Percentiles rank a stretch among this genome's conserved stretches.
phyloP scores from a whole-genome alignment of 2,329 filamentous ascomycete species.

The Fusarium sp. region DNA sequence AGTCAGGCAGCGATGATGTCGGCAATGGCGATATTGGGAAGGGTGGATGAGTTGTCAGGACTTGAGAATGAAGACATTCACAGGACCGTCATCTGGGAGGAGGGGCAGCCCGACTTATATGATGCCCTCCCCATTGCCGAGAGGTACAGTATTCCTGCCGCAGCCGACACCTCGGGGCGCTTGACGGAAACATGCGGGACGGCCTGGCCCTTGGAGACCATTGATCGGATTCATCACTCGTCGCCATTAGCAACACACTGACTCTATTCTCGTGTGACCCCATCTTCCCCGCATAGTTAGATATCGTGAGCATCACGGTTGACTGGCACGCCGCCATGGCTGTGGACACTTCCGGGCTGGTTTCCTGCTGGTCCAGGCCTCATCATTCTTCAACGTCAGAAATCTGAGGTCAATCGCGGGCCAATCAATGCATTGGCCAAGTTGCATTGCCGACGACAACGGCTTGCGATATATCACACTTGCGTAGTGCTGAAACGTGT shows the following conservation, averaged over 20 bases:
- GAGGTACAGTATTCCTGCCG: conserved; percentile 45
- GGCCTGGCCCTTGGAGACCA: conserved; percentile 30
- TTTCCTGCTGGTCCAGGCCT: conserved; percentile 15
- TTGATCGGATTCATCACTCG: conserved; percentile 35
- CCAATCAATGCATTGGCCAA: conserved; percentile 21
- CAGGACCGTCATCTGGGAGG: conserved; percentile 13
- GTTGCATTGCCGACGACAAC: conserved; percentile 29
- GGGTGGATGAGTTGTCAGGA: conserved; percentile 27
- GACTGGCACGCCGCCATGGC: conserved; percentile 28
- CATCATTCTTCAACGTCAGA: conserved; percentile 14
- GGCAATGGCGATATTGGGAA: conserved; percentile 32
- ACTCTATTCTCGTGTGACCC: conserved; percentile 45
- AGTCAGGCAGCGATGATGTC: conserved; percentile 40
- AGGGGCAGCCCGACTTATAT: conserved; percentile 41
- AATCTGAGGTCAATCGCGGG: conserved; percentile 22
- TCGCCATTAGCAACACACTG: conserved; percentile 32
- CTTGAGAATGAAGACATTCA: conserved; percentile 21
- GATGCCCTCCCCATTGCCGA: conserved; percentile 46
- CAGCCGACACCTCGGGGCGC: conserved; percentile 45
- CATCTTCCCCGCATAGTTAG: conserved; percentile 44
- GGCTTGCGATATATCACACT: conserved; percentile 29
- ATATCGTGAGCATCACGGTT: conserved; percentile 44
- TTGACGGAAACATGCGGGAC: conserved; percentile 51
- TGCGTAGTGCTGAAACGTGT: conserved; percentile 20
- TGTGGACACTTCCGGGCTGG: conserved; percentile 29